Percentiles rank a stretch among this genome's conserved stretches.
phyloP scores from a whole-genome alignment of 2,329 filamentous ascomycete genomes.

The Diatrype stigma region DNA sequence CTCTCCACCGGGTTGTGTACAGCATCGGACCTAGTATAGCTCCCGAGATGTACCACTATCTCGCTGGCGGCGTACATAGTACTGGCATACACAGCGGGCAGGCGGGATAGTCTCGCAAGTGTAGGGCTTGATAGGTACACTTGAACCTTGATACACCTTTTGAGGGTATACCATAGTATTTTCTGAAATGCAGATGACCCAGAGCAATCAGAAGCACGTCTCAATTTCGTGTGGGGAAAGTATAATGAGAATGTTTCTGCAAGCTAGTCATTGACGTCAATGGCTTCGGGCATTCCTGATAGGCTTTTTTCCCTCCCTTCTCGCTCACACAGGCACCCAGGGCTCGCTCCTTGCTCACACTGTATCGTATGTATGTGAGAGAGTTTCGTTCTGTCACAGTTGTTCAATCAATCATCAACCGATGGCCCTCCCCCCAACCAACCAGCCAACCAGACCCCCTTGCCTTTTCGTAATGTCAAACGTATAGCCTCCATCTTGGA shows the following conservation, averaged over 20 bases:
- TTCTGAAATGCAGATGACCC: too few relatives aligned
- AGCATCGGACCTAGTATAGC: background rate
- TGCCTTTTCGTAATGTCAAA: background rate
- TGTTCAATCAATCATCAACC: background rate
- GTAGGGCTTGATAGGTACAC: too few relatives aligned
- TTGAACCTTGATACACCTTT: too few relatives aligned
- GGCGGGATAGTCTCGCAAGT: too few relatives aligned
- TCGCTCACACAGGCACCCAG: background rate
- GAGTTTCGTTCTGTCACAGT: background rate
- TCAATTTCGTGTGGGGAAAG: background rate
- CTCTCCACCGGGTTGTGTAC: background rate
- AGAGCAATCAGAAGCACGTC: background rate
- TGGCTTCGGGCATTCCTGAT: conserved; percentile 7
- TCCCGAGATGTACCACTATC: background rate
- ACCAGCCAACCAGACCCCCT: background rate
- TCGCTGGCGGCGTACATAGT: background rate
- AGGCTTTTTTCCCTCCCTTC: background rate
- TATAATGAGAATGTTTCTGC: conserved; percentile 3
- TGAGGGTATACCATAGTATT: too few relatives aligned
- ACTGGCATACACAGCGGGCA: too few relatives aligned
- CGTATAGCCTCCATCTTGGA: too few relatives aligned
- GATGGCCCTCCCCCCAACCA: background rate
- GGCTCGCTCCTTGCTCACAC: background rate
- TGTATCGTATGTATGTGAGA: background rate
- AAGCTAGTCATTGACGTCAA: conserved; percentile 15